Base-by-base conservation (phyloP, 148 eudicot species). In the Spergularia bocconei region DNA sequence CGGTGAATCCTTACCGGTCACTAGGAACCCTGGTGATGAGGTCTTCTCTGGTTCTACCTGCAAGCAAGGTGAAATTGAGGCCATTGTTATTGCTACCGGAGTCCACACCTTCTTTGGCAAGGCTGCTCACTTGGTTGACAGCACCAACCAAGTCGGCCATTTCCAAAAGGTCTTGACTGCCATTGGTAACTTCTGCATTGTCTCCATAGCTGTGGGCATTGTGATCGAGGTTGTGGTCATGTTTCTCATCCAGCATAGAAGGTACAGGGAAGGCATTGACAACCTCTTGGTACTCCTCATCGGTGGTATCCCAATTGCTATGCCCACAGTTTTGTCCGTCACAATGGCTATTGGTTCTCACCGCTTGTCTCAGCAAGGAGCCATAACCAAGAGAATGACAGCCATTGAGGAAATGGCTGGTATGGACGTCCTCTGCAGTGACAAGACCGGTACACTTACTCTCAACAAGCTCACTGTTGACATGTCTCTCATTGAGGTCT, bases 391-490 rank as follows among this genome's bases (percentile, higher is more conserved):
- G 84, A 91, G 97, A 70, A 91, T 91, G 97, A 91, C 97, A 11
- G 93, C 97, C 75, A 89, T 91, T 57, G 93, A 89, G 67, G 97
- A 91, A 77, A 91, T 91, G 97, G 97, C 97, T 7, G 93, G 97
- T 11, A 91, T 91, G 97, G 93, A 91, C 81, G 90, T 91, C 44
- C 91, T 91, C 25, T 91, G 97, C 72, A 91, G 97, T 69, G 97
- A 91, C 79, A 91, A 89, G 79, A 91, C 97, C 0, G 97, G 97
- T 11, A 89, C 97, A 39, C 93, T 91, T 57, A 91, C 97, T 6
- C 91, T 91, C 56, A 91, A 91, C 82, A 91, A 88, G 83, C 88
- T 91, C 47, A 88, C 91, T 0, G 96, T 91, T 29, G 96, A 91
- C 77, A 91, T 84, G 72, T 68, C 54, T 81, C 75, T 91, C 75